Evolutionary conservation across 2,329 filamentous ascomycete genomes (phyloP).

Genomic region (Diaporthe citri): DNA sequence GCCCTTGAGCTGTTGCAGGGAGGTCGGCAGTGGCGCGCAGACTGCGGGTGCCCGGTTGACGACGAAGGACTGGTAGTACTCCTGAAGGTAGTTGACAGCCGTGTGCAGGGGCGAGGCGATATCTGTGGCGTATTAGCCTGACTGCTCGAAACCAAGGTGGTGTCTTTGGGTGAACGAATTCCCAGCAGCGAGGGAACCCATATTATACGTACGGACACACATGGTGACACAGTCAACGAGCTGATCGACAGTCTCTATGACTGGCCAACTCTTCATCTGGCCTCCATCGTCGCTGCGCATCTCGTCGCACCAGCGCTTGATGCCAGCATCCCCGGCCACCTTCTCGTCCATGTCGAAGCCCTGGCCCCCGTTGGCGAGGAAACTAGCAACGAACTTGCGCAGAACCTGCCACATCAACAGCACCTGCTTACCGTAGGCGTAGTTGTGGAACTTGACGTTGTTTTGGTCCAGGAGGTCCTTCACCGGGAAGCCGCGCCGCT

Average conservation of each 20-base stretch:
- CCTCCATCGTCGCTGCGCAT: slow-evolving; percentile 51
- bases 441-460: slow-evolving; percentile 56
- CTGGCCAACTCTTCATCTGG: slow-evolving; percentile 57
- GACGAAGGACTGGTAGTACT: slow-evolving; percentile 64
- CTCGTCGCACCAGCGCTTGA: slow-evolving; percentile 57
- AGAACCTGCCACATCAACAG: slow-evolving; percentile 58
- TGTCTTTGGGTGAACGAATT: not conserved
- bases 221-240: slow-evolving; percentile 62
- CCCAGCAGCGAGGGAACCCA: not conserved
- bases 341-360: slow-evolving; percentile 49
- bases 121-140: slow-evolving; percentile 42
- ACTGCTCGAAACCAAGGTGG: not conserved
- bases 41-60: slow-evolving; percentile 57
- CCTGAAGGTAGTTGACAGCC: slow-evolving; percentile 64
- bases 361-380: slow-evolving; percentile 48
- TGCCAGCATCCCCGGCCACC: slow-evolving; percentile 49
- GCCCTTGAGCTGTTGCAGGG: slow-evolving; percentile 47
- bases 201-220: slow-evolving; percentile 54
- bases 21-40: slow-evolving; percentile 50
- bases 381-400: slow-evolving; percentile 55
- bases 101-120: slow-evolving; percentile 63
- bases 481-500: slow-evolving; percentile 56
- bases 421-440: slow-evolving; percentile 62
- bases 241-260: slow-evolving; percentile 54
- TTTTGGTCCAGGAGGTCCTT: slow-evolving; percentile 50